Base-by-base conservation (phyloP, 2,329 filamentous ascomycete genomes). In the Pleurostoma richardsiae region DNA sequence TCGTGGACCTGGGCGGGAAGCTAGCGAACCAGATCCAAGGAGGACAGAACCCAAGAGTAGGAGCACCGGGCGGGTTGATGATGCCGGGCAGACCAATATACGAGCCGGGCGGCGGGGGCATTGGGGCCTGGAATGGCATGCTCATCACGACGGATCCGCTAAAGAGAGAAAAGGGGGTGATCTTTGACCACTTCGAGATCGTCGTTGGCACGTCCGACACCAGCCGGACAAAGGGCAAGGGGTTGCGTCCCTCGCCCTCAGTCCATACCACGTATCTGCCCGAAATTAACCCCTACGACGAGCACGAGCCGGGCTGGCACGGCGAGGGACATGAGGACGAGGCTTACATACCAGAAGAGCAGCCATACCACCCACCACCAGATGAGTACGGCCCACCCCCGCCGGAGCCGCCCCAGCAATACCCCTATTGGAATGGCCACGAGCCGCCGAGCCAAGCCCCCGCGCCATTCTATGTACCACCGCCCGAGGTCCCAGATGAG, bases 1-100 rank as follows among this genome's bases (percentile, higher is more conserved):
- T 97, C 29, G 82, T 96, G 27, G 94, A 99, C 61, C 76, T 97
- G 1, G 91, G 94, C 41, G 92, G 92, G 36, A 94, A 90, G 61
- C 70, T 96, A 39, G 81, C 85, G 2, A 82, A 81, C n/a, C 82
- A 90, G 52, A 66, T 82, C 43, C 85, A 90, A 57, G 77, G 83
- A 39, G 79, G 80, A 19, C 79, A 80, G 70, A 61, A 75, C 54
- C 54, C 70, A 58, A 69, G 68, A 59, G 67, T 64, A 56, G 72
- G 54, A 59, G 61, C 59, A 55, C 70, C 53, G 57, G 54, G 67
- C 63, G 52, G 60, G 26, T 57, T 55, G 44, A 56, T 50, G 44
- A 52, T 54, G 42, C 51, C 58, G 59, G 45, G 61, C 56, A 30
- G 63, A 62, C 38, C 55, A 51, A 59, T 63, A 4, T 70, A 70